Conservation (phyloP, 2,329 filamentous ascomycete genomes). For the Colletotrichum siamense region DNA sequence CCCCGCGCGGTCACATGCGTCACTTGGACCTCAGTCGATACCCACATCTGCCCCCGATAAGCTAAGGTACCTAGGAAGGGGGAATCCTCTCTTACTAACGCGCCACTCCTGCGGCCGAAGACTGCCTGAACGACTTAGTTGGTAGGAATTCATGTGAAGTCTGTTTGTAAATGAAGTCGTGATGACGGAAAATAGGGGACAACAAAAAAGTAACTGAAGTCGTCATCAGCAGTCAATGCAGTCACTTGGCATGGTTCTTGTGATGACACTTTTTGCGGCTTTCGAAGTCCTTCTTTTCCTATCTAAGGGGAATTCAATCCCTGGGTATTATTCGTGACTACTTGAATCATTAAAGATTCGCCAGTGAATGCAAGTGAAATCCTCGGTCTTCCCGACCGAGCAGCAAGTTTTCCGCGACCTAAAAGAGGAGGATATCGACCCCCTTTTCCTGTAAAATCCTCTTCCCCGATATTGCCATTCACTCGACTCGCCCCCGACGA, state of each 20-base stretch:
- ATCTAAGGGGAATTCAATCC: neutral
- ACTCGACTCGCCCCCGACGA: neutral
- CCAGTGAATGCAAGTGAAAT: neutral
- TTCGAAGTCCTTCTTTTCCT: neutral
- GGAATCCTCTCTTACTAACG: neutral
- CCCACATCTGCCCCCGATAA: neutral
- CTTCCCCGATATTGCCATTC: neutral
- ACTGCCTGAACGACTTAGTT: neutral
- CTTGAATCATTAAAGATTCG: neutral
- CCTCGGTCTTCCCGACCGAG: neutral
- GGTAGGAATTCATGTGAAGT: neutral
- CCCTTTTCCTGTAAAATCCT: neutral
- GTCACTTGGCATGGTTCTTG: neutral
- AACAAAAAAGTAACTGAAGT: neutral
- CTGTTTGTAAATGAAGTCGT: neutral
- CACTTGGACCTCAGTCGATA: neutral
- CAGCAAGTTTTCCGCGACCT: neutral
- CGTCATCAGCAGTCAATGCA: neutral
- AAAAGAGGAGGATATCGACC: neutral
- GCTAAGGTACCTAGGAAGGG: neutral
- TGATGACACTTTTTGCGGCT: neutral
- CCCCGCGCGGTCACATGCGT: slow-evolving; percentile 11
- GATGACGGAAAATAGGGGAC: neutral
- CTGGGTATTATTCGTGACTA: slow-evolving; percentile 6
- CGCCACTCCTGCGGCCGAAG: neutral